Evolutionary conservation across 352 stramenopile species (phyloP).

Genomic region (Globisporangium middletonii): DNA sequence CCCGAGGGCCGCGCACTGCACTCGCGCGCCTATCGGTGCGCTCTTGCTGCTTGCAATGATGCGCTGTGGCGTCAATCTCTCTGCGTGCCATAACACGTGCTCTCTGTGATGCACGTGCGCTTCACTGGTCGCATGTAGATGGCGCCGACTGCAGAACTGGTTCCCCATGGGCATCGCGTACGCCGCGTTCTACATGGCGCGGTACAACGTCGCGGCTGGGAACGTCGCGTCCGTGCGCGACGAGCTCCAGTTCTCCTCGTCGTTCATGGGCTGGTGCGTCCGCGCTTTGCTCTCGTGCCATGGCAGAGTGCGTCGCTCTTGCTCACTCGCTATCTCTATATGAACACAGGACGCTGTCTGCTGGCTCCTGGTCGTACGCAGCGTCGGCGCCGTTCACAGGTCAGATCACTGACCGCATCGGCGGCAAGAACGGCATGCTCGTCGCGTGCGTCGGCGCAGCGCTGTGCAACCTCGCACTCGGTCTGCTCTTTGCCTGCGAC

Average conservation of each 20-base stretch:
- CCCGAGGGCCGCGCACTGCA: conserved; percentile 42
- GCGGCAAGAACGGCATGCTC: conserved; percentile 66
- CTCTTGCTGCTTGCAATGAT: neutral
- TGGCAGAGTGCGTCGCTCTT: neutral
- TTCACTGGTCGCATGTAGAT: conserved; percentile 4
- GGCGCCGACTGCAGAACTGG: conserved; percentile 66
- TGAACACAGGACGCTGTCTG: conserved; percentile 45
- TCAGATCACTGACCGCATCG: conserved; percentile 65
- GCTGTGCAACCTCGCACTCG: conserved; percentile 57
- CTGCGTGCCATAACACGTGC: neutral
- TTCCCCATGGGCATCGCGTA: conserved; percentile 74
- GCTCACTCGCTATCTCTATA: neutral
- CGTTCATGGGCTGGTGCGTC: conserved; percentile 68
- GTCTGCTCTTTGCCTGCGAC: conserved; percentile 42
- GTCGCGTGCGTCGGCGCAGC: conserved; percentile 53
- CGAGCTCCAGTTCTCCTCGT: conserved; percentile 48
- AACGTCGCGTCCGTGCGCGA: conserved; percentile 57
- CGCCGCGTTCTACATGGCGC: conserved; percentile 74
- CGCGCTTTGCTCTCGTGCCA: neutral
- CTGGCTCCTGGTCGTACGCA: conserved; percentile 67
- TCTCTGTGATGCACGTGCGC: neutral
- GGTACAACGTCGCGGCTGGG: conserved; percentile 65
- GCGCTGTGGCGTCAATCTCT: no score
- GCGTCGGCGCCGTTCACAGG: conserved; percentile 63
- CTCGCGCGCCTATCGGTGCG: conserved; percentile 48